Conservation (phyloP, 1,139 yeast genomes). For the Hyphopichia buzzinii region DNA sequence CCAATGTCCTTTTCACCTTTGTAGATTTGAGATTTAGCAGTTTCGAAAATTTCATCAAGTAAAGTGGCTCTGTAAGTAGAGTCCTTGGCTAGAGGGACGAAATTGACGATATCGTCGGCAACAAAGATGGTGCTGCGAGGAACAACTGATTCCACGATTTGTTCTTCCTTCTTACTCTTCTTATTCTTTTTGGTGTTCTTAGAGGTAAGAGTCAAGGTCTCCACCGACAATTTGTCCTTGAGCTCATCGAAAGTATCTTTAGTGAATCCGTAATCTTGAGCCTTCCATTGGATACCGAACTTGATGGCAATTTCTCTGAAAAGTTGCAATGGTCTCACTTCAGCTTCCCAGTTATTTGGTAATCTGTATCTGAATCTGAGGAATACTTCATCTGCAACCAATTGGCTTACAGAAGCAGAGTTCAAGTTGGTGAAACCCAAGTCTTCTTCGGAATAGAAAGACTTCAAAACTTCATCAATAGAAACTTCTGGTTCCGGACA, state of each 20-base stretch:
- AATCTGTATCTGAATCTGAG: slow-evolving; percentile 63
- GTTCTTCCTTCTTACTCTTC: slow-evolving; percentile 35
- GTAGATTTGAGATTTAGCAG: slow-evolving; percentile 54
- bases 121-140: slow-evolving; percentile 44
- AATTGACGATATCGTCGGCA: slow-evolving; percentile 61
- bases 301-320: slow-evolving; percentile 73
- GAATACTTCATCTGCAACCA: slow-evolving; percentile 51
- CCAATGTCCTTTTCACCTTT: slow-evolving; percentile 49
- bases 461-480: slow-evolving; percentile 41
- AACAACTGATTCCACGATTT: slow-evolving; percentile 18
- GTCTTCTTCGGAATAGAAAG: slow-evolving; percentile 42
- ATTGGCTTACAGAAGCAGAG: slow-evolving; percentile 39
- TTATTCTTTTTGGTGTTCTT: slow-evolving; percentile 16
- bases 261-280: slow-evolving; percentile 51
- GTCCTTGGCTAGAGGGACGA: slow-evolving; percentile 74
- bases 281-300: slow-evolving; percentile 84
- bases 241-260: slow-evolving; percentile 42
- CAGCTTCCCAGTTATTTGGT: slow-evolving; percentile 45
- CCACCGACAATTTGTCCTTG: slow-evolving; percentile 15
- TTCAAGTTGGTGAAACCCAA: slow-evolving; percentile 46
- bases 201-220: slow-evolving; percentile 13
- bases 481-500: slow-evolving; percentile 42
- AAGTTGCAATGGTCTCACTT: slow-evolving; percentile 43
- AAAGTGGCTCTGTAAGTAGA: slow-evolving; percentile 64
- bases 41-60: slow-evolving; percentile 77